Evolutionary conservation across 2,329 filamentous ascomycete genomes (phyloP), one percentile per base, ranked within the genome.

Genomic region (Cadophora gregata): DNA sequence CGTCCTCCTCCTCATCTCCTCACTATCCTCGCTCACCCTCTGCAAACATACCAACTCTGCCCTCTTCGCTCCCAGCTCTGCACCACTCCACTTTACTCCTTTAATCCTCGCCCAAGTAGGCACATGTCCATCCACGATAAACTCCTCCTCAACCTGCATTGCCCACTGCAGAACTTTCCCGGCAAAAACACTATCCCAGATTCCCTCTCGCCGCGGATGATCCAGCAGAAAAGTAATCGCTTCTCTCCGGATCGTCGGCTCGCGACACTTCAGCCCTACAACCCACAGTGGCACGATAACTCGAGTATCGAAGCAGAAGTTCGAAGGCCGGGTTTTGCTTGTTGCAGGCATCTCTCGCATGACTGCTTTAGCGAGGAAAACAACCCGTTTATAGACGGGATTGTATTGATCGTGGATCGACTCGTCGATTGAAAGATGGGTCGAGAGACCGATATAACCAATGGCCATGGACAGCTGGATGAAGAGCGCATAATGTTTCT

Each of bases 281-380:
- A 89, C 83, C 69, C 86, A 90, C 1, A 90, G 80, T 0, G 87
- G 86, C 7, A 87, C 85, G 7, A 90, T 83, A 62, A 90, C 86
- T 47, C 87, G 88, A 6, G 89, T 77, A 60, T 89, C 87, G 27
- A 88, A 83, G 55, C 86, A 86, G 75, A 90, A 90, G 51, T 69
- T 67, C 14, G 62, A 64, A 21, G 56, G 59, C 3, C 67, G 65
- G 19, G 31, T 64, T 27, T 68, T 67, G 16, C 59, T 60, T 25
- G 24, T 55, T 0, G 29, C 31, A 12, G 66, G 66, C 62, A 69
- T 66, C 16, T 66, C 59, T 38, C 60, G 63, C 58, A 68, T 58
- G 7, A 68, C 64, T 4, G 62, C 63, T 60, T 69, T 65, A 5
- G 66, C 67, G 29, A 69, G 65, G 25, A 53, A 53, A 1, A 70